Evolutionary conservation across 768 basidiomycete genomes (phyloP), one percentile per base, ranked within the genome.

Genomic region (Neoboletus subvelutipes): DNA sequence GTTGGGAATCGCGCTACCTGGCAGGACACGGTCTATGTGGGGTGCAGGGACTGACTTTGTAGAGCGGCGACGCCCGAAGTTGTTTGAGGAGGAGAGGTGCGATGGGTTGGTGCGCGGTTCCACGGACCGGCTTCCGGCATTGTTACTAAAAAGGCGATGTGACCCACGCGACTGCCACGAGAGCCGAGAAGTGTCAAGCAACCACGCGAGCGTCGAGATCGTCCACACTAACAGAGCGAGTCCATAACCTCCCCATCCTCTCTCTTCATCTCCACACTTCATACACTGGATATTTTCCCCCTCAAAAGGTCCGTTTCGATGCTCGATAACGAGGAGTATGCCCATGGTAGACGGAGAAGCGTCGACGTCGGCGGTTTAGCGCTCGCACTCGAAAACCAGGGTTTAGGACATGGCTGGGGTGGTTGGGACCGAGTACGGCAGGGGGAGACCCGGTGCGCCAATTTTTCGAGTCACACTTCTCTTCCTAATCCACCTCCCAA

Each of bases 291-390:
- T 29, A 8, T 8, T 42, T 24, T 33, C 11, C 17, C 10, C 15
- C 26, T 9, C 4, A 1, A 46, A 11, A 42, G 7, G 4, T 22
- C 8, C 28, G 0, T 37, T 7, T 59, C 42, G 48, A 73, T 73
- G 71, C 50, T 74, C 34, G 63, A 63, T 48, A 69, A 60, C 52
- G 70, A 72, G 50, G 73, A 71, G 36, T 62, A 52, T 31, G 47
- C 56, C 46, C 67, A 70, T 43, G 73, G 67, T 37, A 74, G 83
- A 56, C 78, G 94, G 52, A 77, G 90, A 46, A 94, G 90, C 68
- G 92, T 94, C 54, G 94, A 98, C 72, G 81, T 92, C 42, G 94
- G 94, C 13, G 94, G 94, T 33, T 80, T 98, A 56, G 84, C 87
- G 55, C 85, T 93, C 48, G 92, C 93, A 1, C 82, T 90, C 49